phyloP scores from a whole-genome alignment of 805 yeast species.

The Saturnispora hagleri region DNA sequence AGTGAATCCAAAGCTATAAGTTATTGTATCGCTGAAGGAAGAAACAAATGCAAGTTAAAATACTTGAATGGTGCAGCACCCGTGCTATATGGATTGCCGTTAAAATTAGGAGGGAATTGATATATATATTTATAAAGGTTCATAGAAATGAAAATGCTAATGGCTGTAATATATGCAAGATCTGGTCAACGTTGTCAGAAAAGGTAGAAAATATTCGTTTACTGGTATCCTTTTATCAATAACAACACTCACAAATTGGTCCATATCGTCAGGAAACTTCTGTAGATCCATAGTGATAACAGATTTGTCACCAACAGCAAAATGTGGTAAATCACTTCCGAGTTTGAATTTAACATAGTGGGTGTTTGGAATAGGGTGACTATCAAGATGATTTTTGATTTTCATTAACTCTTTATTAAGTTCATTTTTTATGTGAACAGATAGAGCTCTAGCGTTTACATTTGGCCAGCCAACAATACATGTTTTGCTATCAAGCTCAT shows the following conservation, averaged over 20 bases:
- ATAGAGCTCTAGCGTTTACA: background rate
- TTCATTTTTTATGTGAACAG: background rate
- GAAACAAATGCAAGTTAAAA: slow-evolving; percentile 58
- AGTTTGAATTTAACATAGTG: background rate
- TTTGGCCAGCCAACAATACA: slow-evolving; percentile 3
- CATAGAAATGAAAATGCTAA: background rate
- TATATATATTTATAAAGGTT: background rate
- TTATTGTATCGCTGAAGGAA: slow-evolving; percentile 50
- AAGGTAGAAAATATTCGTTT: background rate
- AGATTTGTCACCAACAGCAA: background rate
- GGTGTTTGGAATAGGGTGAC: no score
- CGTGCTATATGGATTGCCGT: slow-evolving; percentile 80
- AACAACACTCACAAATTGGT: background rate
- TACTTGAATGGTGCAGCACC: slow-evolving; percentile 92
- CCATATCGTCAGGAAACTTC: background rate
- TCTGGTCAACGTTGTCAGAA: background rate
- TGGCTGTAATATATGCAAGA: slow-evolving; percentile 3
- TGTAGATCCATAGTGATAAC: background rate
- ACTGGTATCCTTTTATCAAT: background rate
- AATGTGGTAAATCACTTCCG: background rate
- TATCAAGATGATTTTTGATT: background rate
- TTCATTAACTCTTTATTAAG: background rate
- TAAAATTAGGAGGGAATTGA: slow-evolving; percentile 19
- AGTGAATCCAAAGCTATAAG: slow-evolving; percentile 30
- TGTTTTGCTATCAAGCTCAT: background rate